Base-by-base conservation (phyloP, 2,329 filamentous ascomycete genomes). In the Macroventuria anomochaeta region DNA sequence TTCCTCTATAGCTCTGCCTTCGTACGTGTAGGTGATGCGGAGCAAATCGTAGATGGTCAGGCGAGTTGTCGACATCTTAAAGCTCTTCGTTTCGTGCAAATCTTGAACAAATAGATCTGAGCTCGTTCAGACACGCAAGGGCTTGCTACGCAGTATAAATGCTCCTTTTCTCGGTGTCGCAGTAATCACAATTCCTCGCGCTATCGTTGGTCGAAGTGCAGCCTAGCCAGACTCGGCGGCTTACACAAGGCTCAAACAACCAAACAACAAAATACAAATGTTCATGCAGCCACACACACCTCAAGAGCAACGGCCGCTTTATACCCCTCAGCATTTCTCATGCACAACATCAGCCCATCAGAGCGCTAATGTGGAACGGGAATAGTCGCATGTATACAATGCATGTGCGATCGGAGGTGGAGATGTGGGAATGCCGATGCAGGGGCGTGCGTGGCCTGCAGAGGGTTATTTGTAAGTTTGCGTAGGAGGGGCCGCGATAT, bases 1-100 rank as follows among this genome's bases (percentile, higher is more conserved):
- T 28, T 55, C 57, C 41, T 64, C 60, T 10, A 63, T 36, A 7
- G 64, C 64, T 38, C 59, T 62, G n/a, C 63, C 58, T 51, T 72
- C 70, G 46, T 72, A 72, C 1, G 63, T 67, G 43, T 71, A 71
- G 17, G 70, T 71, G 52, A 72, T 70, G 57, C 70, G 70, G 13
- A 72, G 62, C 8, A 72, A 54, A 36, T 72, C 70, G 57, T 71
- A 61, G 36, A 72, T 53, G 7, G 68, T 63, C 4, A 72, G 50
- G 48, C 64, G 63, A n/a, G 55, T 65, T 5, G 70, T 72, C 55
- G 70, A 71, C 70, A 72, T 72, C 11, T 25, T 49, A 20, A 13
- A 26, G 20, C 3, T 17, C 12, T 11, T n/a, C 11, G 21, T 20
- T 29, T 12, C 23, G 31, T 36, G 3, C 17, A 6, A 29, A 18